A percentile compares a stretch with the other conserved stretches of the same genome.
Evolutionary conservation across 345 rosid genomes (phyloP).

Genomic region (Corymbia maculata): DNA sequence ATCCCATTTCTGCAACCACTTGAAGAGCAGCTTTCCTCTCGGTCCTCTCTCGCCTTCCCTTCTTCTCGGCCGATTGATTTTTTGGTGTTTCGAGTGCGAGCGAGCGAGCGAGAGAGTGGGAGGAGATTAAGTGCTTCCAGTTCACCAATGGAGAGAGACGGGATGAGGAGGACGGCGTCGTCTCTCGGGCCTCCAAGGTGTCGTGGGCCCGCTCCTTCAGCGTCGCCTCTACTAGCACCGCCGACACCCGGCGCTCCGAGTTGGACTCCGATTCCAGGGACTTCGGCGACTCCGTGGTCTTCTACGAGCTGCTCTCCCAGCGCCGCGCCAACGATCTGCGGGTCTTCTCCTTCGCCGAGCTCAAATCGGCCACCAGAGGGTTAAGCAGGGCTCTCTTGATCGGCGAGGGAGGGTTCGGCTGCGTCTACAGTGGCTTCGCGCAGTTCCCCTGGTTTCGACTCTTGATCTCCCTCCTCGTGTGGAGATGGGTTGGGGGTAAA

Average conservation of each 20-base stretch:
- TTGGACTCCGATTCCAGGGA: slow-evolving; percentile 74
- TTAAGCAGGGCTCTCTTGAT: slow-evolving; percentile 71
- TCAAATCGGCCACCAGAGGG: slow-evolving; percentile 75
- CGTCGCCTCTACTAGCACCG: slow-evolving; percentile 61
- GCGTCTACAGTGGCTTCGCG: slow-evolving; percentile 63
- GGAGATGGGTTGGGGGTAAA: too few relatives aligned
- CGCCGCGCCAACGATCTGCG: slow-evolving; percentile 74
- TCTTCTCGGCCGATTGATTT: too few relatives aligned
- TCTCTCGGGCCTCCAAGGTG: slow-evolving; percentile 46
- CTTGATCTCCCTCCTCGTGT: too few relatives aligned
- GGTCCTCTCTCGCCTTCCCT: too few relatives aligned
- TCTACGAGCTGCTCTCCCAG: slow-evolving; percentile 41
- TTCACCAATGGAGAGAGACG: slow-evolving; percentile 61
- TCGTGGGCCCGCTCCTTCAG: slow-evolving; percentile 92
- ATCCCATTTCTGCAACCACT: too few relatives aligned
- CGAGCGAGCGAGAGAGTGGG: neutral
- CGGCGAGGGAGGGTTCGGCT: slow-evolving; percentile 97
- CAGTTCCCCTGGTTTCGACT: too few relatives aligned
- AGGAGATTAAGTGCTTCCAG: slow-evolving; percentile 86
- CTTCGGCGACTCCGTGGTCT: slow-evolving; percentile 43
- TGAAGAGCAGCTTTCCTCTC: too few relatives aligned
- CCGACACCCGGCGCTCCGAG: slow-evolving; percentile 74
- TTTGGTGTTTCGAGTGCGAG: neutral
- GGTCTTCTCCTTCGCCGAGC: slow-evolving; percentile 61
- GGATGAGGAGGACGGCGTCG: slow-evolving; percentile 28